These are phyloP conservation scores for Phytophthora uliginosa DNA, from an alignment of 352 stramenopile species.

Conservation along the genomic window DNA sequence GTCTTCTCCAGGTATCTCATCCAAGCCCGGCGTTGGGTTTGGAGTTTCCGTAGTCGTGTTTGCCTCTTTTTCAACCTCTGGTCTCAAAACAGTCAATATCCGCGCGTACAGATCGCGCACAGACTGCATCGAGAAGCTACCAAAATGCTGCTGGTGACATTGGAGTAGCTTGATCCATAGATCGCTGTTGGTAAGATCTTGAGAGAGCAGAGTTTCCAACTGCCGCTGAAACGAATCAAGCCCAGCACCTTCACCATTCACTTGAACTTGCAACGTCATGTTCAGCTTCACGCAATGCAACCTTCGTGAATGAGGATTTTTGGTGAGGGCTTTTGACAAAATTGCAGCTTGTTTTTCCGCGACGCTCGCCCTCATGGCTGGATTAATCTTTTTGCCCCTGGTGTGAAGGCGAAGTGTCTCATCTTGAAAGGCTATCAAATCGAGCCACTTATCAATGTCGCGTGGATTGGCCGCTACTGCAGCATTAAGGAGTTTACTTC, in stretches of 20 bases:
- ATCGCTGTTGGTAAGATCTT: slow-evolving; percentile 53
- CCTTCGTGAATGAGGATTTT: slow-evolving; percentile 57
- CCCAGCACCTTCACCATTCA: slow-evolving; percentile 27
- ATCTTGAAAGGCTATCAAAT: slow-evolving; percentile 85
- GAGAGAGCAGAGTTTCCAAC: slow-evolving; percentile 64
- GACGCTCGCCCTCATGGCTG: slow-evolving; percentile 42
- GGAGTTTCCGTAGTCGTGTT: neutral
- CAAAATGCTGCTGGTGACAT: slow-evolving; percentile 69
- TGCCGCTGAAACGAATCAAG: slow-evolving; percentile 40
- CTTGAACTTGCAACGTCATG: slow-evolving; percentile 39
- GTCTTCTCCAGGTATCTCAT: neutral
- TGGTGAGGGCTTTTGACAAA: slow-evolving; percentile 56
- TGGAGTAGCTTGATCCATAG: slow-evolving; percentile 73
- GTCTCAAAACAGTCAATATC: slow-evolving; percentile 59
- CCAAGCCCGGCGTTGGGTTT: neutral
- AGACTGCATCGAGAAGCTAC: slow-evolving; percentile 73
- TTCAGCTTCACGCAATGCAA: slow-evolving; percentile 67
- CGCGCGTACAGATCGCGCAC: slow-evolving; percentile 80
- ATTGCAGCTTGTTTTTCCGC: slow-evolving; percentile 78
- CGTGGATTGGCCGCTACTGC: slow-evolving; percentile 48
- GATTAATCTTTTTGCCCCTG: slow-evolving; percentile 33
- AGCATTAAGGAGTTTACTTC: slow-evolving; percentile 64
- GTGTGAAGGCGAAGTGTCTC: slow-evolving; percentile 52
- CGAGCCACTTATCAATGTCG: slow-evolving; percentile 64
- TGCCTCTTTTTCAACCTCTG: slow-evolving; percentile 33